Evolutionary conservation across 192 early-diverging fungal species (phyloP), one percentile per base, ranked within the genome.

Genomic region (Helicostylum pulchrum): DNA sequence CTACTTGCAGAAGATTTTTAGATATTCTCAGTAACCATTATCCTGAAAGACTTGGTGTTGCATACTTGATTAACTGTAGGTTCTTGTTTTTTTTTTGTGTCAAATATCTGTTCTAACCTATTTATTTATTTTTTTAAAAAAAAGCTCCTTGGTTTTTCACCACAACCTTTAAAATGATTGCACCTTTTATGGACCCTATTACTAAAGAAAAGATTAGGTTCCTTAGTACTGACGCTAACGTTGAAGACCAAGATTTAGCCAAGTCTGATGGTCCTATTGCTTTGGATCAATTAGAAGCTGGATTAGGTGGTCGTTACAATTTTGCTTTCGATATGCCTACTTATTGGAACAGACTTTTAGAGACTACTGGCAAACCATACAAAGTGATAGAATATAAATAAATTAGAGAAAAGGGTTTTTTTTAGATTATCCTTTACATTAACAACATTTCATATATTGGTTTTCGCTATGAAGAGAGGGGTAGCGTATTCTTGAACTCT

Each of bases 131-230:
- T 44, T 9, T 49, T 36, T 11, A 61, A 30, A 17, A 17, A 1
- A 43, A 59, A 85, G 90, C 93, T 32, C 90, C 90, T 49, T 92
- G 88, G 88, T 88, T 93, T 66, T 90, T 97, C 68, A 86, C 83
- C 70, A 84, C 81, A 8, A 90, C 93, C 63, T 94, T 90, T 72
- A 90, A 84, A 70, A 46, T 93, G 19, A 82, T 98, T 23, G 85
- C 88, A 44, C 92, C 93, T 12, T 96, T 96, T 64, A 85, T 98
- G 58, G 94, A 98, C 72, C 94, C 93, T 5, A 87, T 96, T 42
- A 98, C 95, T 34, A 85, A 85, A 48, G 72, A 76, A 9, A 98
- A 73, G 62, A 64, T 73, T 15, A 56, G 60, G 31, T 73, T 73
- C 34, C 60, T 73, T 11, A 78, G 90, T 60, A 56, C 64, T n/a